Conservation (phyloP, 805 yeast species). For the Myxozyma neglecta region DNA sequence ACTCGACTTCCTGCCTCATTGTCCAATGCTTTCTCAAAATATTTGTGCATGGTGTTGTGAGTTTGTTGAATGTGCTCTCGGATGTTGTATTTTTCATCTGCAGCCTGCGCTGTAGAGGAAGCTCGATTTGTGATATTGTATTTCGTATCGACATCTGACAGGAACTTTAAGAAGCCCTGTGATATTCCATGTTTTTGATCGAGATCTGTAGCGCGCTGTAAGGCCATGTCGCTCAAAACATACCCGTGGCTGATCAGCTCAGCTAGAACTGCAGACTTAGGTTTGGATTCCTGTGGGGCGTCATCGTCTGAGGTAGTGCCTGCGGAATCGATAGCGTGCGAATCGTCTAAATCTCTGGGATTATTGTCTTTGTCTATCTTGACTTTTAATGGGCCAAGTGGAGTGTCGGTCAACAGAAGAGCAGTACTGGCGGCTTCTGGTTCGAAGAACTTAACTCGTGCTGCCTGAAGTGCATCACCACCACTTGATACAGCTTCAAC, state of each 20-base stretch:
- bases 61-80: constrained; percentile 43
- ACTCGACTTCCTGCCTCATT: constrained; percentile 55
- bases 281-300: constrained; percentile 72
- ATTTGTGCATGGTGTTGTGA: constrained; percentile 28
- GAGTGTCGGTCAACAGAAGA: constrained; percentile 67
- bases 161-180: constrained; percentile 55
- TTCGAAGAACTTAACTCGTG: constrained; percentile 55
- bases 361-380: constrained; percentile 45
- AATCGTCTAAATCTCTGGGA: constrained; percentile 31
- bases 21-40: constrained; percentile 42
- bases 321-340: constrained; percentile 25
- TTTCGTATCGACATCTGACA: constrained; percentile 45
- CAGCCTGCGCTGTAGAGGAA: constrained; percentile 30
- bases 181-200: constrained; percentile 67
- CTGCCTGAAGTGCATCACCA: constrained; percentile 42
- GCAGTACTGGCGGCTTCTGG: constrained; percentile 71
- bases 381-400: constrained; percentile 60
- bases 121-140: constrained; percentile 31
- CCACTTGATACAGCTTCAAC: constrained; percentile 31
- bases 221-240: constrained; percentile 58
- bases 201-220: constrained; percentile 59
- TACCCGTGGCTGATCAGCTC: constrained; percentile 77
- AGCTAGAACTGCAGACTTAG: constrained; percentile 71
- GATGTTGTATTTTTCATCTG: constrained; percentile 46
- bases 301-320: constrained; percentile 26